A percentile compares a stretch with the other conserved stretches of the same genome.
Conservation (phyloP, 192 early-diverging fungal species). For the Podila minutissima region DNA sequence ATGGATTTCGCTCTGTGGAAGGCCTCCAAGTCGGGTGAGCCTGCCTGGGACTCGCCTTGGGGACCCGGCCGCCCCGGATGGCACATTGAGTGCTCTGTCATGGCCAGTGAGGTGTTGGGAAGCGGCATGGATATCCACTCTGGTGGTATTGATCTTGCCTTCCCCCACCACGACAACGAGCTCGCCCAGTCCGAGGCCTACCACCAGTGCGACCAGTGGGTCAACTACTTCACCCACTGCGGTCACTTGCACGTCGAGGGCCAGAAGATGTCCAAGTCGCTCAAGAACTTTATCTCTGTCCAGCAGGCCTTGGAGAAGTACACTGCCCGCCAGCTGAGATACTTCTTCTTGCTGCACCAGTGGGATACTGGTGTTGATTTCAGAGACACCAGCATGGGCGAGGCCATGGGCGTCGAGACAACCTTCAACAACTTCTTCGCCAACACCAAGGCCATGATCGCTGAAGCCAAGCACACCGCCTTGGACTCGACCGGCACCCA, state of each 20-base stretch:
- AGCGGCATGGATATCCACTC: conserved; percentile 93
- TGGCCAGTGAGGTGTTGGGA: conserved; percentile 94
- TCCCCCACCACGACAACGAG: conserved; percentile 99
- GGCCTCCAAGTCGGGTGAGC: conserved; percentile 91
- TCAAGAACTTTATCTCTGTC: conserved; percentile 99
- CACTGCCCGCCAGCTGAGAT: conserved; percentile 86
- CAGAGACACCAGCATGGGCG: conserved; percentile 76
- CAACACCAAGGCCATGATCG: conserved; percentile 80
- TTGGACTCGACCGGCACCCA: conserved; percentile 75
- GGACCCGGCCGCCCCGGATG: conserved; percentile 94
- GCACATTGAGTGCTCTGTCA: conserved; percentile 99
- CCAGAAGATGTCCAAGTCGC: conserved; percentile 97
- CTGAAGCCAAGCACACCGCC: conserved; percentile 65
- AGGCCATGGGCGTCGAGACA: conserved; percentile 80
- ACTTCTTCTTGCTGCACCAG: conserved; percentile 87
- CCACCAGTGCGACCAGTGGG: conserved; percentile 92
- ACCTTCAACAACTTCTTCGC: conserved; percentile 91
- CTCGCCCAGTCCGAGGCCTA: conserved; percentile 95
- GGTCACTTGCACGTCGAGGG: conserved; percentile 97
- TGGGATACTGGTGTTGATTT: conserved; percentile 94
- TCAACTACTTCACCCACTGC: conserved; percentile 98
- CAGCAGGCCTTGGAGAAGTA: conserved; percentile 84
- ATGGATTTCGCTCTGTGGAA: conserved; percentile 99
- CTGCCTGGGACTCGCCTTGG: conserved; percentile 94
- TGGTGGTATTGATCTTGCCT: conserved; percentile 94